phyloP scores from a whole-genome alignment of 176 grass and related monocot species.

The Paspalum notatum region DNA sequence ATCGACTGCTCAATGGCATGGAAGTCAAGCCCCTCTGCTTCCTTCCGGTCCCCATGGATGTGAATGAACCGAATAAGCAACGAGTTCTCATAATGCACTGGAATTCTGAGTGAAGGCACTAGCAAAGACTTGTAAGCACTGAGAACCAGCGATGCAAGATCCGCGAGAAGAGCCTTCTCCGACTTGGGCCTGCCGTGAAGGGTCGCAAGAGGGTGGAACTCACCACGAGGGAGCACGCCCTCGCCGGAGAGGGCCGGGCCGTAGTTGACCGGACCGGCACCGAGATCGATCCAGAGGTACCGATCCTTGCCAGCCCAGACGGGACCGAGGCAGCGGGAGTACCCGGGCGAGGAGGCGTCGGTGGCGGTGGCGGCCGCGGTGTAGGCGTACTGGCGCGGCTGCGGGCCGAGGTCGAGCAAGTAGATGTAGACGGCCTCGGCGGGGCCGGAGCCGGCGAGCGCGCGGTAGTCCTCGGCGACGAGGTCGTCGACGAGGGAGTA shows the following conservation, averaged over 20 bases:
- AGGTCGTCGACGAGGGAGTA: slow-evolving; percentile 71
- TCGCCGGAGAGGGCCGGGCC: slow-evolving; percentile 91
- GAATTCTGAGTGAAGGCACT: slow-evolving; percentile 87
- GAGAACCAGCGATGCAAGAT: slow-evolving; percentile 74
- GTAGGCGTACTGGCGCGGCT: slow-evolving; percentile 78
- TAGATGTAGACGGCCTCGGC: slow-evolving; percentile 84
- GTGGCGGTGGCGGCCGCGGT: slow-evolving; percentile 49
- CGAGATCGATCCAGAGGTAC: slow-evolving; percentile 93
- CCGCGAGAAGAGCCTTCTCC: slow-evolving; percentile 65
- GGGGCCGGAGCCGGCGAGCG: slow-evolving; percentile 42
- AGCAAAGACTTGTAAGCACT: slow-evolving; percentile 74
- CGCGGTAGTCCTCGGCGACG: slow-evolving; percentile 62
- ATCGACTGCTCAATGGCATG: slow-evolving; percentile 67
- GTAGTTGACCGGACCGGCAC: slow-evolving; percentile 81
- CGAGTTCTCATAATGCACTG: slow-evolving; percentile 73
- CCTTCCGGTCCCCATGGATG: slow-evolving; percentile 72
- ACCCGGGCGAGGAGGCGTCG: slow-evolving; percentile 54
- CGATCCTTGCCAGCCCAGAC: slow-evolving; percentile 88
- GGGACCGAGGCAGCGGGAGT: slow-evolving; percentile 76
- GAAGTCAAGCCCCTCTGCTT: slow-evolving; percentile 72
- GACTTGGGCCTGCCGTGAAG: slow-evolving; percentile 82
- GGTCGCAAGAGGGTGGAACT: slow-evolving; percentile 86
- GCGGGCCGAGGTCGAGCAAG: slow-evolving; percentile 69
- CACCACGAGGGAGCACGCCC: slow-evolving; percentile 84
- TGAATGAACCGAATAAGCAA: slow-evolving; percentile 85